Evolutionary conservation across 1,284 basidiomycete species (phyloP), one percentile per base, ranked within the genome.

Genomic region (Ganoderma sp.): DNA sequence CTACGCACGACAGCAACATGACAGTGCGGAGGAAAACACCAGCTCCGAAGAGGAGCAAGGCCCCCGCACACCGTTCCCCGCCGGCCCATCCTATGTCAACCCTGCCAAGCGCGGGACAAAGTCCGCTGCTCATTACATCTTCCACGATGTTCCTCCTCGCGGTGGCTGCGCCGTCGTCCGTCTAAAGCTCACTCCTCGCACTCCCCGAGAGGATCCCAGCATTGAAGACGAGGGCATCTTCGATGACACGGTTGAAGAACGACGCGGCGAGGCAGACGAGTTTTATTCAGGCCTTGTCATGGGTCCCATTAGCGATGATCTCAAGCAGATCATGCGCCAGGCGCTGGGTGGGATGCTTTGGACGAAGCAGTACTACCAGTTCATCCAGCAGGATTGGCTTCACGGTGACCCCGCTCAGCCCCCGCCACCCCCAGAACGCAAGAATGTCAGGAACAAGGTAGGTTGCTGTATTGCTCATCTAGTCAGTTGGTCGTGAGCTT

Each of bases 311-410:
- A 93, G 88, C 72, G 96, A 98, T 70, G 97, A 99, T 81, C 84
- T 99, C 78, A 91, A 90, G 79, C 96, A 96, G 80, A 94, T 99
- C 77, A 98, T 96, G 95, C 87, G 97, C 69, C 97, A 99, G 80
- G 97, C 96, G n/a, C 83, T 99, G 45, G 91, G 90, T 28, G 97
- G 97, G n/a, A 99, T 99, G 97, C 83, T 99, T 65, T 99, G 97
- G 96, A 97, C 94, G 65, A 99, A 99, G 83, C 97, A 99, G 77
- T 96, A 90, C 81, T 99, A 99, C 83, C 88, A 94, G 79, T 99
- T 97, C 81, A 90, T 98, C 71, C 97, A 98, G 80, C 93, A 94
- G 76, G 94, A 98, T 72, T 99, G 97, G 97, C 86, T 97, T 67
- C 88, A 94, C 69, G 97, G 97, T 62, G 97, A 99, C 81, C 92